These are phyloP conservation scores for Rheum nobile DNA, from an alignment of 148 eudicot genomes.

Conservation along the genomic window DNA sequence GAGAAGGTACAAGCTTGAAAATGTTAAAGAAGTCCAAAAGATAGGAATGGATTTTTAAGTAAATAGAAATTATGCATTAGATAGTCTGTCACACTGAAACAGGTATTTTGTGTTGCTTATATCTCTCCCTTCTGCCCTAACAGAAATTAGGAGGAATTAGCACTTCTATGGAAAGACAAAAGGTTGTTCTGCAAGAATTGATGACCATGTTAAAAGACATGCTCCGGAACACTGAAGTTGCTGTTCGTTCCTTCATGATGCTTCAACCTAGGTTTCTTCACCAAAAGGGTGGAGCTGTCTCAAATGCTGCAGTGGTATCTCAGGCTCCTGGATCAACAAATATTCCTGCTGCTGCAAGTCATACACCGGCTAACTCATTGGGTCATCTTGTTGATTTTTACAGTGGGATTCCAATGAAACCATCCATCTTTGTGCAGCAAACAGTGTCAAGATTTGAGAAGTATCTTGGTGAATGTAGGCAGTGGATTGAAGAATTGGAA, in stretches of 20 bases:
- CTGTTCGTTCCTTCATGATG: constrained; percentile 89
- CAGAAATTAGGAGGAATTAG: constrained; percentile 90
- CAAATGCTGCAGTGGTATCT: constrained; percentile 35
- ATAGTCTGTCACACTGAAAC: not conserved
- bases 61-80: not conserved
- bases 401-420: constrained; percentile 79
- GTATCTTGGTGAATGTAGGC: constrained; percentile 65
- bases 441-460: constrained; percentile 85
- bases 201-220: constrained; percentile 69
- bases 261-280: constrained; percentile 77
- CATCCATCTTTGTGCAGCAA: constrained; percentile 72
- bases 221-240: constrained; percentile 75
- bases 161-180: constrained; percentile 81
- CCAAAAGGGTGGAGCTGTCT: constrained; percentile 33
- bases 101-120: not conserved
- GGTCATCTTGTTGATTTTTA: constrained; percentile 68
- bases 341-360: constrained; percentile 24
- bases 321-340: constrained; percentile 44
- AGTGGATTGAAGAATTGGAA: constrained; percentile 94
- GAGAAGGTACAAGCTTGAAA: not conserved
- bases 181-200: constrained; percentile 61
- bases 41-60: not conserved
- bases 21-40: not conserved
- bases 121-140: not conserved
- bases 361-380: constrained; percentile 33